Evolutionary conservation across 2,329 filamentous ascomycete genomes (phyloP), one percentile per base, ranked within the genome.

Genomic region (Fusarium lyarnte): DNA sequence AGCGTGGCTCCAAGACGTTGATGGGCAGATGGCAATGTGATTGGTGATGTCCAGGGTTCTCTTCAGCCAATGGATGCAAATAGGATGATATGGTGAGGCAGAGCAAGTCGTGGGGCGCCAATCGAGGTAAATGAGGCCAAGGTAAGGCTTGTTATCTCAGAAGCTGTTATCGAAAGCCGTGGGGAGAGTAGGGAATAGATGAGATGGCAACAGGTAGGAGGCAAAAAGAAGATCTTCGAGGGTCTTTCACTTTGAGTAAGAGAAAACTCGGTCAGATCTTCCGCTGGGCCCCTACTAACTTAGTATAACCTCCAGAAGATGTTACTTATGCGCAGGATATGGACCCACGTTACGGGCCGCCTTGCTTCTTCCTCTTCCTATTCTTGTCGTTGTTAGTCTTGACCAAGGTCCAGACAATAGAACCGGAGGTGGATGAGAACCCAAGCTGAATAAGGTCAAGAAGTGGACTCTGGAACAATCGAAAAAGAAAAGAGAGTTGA

Each of bases 71-170:
- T 81, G 72, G 69, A 74, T 70, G 73, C 70, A 74, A 74, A 80
- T 78, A 76, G 74, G 74, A 76, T 74, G 75, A 77, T 78, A 70
- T 75, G 72, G 78, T 78, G 79, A 81, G 78, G 79, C 77, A 80
- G 75, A 79, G 76, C 66, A 72, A 71, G 68, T 62, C 60, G 67
- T 71, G 74, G 74, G 76, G 79, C 76, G 78, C 78, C 77, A 79
- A 78, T 72, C 70, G 77, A 70, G 69, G 61, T 71, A 69, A 75
- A 78, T 72, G 67, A 77, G 75, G 74, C 71, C 71, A 77, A 74
- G 65, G 38, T 62, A 66, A 77, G 73, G 66, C 70, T 73, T 69
- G 72, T 72, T 68, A 72, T 67, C 72, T 69, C 54, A 43, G 27
- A 47, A 58, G 63, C 58, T 72, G 45, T 53, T 65, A 64, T 68